phyloP scores from a whole-genome alignment of 2,329 filamentous ascomycete genomes.

The Exophiala sideris region DNA sequence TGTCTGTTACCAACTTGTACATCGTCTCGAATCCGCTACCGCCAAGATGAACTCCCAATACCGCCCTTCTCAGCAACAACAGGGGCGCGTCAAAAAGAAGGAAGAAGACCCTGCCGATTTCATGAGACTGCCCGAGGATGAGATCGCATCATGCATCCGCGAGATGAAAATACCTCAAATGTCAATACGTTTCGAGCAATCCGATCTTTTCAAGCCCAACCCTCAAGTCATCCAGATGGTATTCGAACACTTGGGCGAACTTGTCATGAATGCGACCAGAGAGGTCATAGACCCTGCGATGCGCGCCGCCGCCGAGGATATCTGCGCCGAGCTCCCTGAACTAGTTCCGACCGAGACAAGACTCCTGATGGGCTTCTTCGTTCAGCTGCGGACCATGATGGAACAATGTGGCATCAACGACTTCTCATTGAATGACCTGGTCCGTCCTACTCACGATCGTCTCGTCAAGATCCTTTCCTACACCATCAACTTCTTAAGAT shows the following conservation, averaged over 20 bases:
- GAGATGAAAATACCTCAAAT: conserved; percentile 72
- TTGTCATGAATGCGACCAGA: conserved; percentile 88
- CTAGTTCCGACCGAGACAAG: conserved; percentile 81
- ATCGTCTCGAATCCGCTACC: not conserved
- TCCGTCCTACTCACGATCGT: conserved; percentile 83
- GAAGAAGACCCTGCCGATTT: conserved; percentile 57
- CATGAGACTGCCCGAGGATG: conserved; percentile 62
- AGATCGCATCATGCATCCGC: conserved; percentile 95
- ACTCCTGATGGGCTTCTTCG: conserved; percentile 94
- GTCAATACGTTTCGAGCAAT: conserved; percentile 64
- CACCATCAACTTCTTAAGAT: conserved; percentile 97
- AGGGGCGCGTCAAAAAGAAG: conserved; percentile 51
- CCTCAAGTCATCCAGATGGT: conserved; percentile 94
- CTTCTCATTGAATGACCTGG: conserved; percentile 88
- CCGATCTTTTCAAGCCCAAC: conserved; percentile 90
- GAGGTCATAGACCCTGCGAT: conserved; percentile 93
- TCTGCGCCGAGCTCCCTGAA: conserved; percentile 80
- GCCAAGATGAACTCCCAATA: conserved; percentile 51
- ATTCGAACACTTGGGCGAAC: conserved; percentile 94
- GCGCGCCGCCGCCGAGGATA: conserved; percentile 79
- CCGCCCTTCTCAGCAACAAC: conserved; percentile 43
- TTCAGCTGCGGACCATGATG: conserved; percentile 74
- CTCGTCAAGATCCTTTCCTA: conserved; percentile 95
- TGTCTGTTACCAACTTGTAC: too few relatives aligned
- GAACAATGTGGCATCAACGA: conserved; percentile 86